A percentile compares a stretch with the other conserved stretches of the same genome.
These are phyloP conservation scores for Boletellus ananas DNA, from an alignment of 768 basidiomycete genomes.

Conservation along the genomic window DNA sequence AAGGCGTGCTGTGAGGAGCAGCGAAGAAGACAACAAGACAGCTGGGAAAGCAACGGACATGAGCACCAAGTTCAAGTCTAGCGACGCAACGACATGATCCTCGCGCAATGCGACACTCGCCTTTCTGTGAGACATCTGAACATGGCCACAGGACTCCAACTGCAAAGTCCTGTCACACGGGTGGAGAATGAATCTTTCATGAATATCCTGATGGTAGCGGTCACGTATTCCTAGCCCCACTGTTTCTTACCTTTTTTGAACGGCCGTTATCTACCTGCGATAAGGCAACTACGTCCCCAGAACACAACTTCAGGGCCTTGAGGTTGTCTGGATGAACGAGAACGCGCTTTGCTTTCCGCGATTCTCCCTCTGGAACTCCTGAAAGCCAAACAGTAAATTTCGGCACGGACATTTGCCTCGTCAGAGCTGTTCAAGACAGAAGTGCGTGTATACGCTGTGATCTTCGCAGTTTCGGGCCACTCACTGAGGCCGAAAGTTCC, in stretches of 20 bases:
- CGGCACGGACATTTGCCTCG: constrained; percentile 14
- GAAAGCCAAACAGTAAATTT: constrained; percentile 39
- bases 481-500: background rate
- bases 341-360: constrained; percentile 60
- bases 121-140: constrained; percentile 50
- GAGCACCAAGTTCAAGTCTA: constrained; percentile 15
- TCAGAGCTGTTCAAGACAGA: background rate
- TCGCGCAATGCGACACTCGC: constrained; percentile 39
- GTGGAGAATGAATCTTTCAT: constrained; percentile 15
- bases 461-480: background rate
- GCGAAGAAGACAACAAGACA: constrained; percentile 51
- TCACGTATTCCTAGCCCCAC: constrained; percentile 8
- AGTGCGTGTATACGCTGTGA: background rate
- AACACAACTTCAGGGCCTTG: constrained; percentile 56
- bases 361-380: constrained; percentile 32
- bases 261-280: constrained; percentile 35
- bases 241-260: constrained; percentile 34
- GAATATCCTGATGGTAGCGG: constrained; percentile 4
- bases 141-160: constrained; percentile 80
- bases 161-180: constrained; percentile 48
- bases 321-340: constrained; percentile 59
- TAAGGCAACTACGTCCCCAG: constrained; percentile 68
- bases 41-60: constrained; percentile 36
- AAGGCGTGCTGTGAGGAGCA: constrained; percentile 60
- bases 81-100: background rate